A percentile compares a stretch with the other conserved stretches of the same genome.
Evolutionary conservation across 148 eudicot genomes (phyloP).

Genomic region (Arbutus unedo): DNA sequence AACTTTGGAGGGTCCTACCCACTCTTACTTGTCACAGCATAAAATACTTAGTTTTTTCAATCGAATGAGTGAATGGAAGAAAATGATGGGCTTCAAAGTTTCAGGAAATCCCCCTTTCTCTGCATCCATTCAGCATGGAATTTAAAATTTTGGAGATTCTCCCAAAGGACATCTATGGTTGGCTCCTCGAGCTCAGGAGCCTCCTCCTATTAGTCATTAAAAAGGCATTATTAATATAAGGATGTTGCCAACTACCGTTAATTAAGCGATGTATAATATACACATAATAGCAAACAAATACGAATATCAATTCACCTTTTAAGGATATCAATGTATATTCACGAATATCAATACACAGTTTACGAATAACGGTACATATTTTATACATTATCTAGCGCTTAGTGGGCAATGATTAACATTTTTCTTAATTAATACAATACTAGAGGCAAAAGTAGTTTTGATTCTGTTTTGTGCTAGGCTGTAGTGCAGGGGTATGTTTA

Average conservation of each 20-base stretch:
- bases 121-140: neutral
- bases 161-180: constrained; percentile 26
- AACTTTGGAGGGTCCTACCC: constrained; percentile 26
- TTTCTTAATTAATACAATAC: neutral
- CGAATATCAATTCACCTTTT: no score
- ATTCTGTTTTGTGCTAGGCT: constrained; percentile 30
- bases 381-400: no score
- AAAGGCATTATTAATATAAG: neutral
- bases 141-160: constrained; percentile 10
- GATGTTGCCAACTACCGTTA: no score
- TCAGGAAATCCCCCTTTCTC: neutral
- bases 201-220: constrained; percentile 13
- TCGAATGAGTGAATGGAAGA: constrained; percentile 21
- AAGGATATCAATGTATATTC: no score
- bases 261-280: no score
- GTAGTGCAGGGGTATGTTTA: constrained; percentile 24
- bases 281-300: no score
- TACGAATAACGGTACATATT: no score
- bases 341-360: no score
- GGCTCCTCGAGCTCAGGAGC: constrained; percentile 33
- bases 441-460: constrained; percentile 16
- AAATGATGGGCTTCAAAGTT: constrained; percentile 20
- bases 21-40: constrained; percentile 11
- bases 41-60: neutral
- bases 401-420: no score